Evolutionary conservation across 2,329 filamentous ascomycete genomes (phyloP).

Genomic region (Aspergillus sp.): DNA sequence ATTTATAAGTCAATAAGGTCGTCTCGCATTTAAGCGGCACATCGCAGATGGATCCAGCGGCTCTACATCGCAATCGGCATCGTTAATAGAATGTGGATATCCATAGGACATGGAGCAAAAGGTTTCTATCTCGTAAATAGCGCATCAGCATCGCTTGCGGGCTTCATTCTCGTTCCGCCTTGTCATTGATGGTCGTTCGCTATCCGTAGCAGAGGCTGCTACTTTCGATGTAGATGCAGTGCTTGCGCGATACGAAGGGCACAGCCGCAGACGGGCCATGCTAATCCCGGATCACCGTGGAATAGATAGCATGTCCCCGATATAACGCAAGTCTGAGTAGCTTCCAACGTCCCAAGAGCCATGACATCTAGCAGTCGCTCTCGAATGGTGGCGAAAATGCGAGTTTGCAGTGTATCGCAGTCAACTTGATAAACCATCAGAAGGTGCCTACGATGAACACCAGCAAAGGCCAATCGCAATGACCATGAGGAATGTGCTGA

Average conservation of each 20-base stretch:
- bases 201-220: neutral
- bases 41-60: slow-evolving; percentile 19
- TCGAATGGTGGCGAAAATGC: slow-evolving; percentile 10
- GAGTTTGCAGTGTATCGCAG: slow-evolving; percentile 5
- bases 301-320: slow-evolving; percentile 34
- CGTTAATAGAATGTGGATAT: slow-evolving; percentile 28
- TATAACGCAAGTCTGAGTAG: slow-evolving; percentile 29
- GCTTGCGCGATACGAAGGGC: slow-evolving; percentile 32
- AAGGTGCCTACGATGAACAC: slow-evolving; percentile 5
- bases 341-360: slow-evolving; percentile 19
- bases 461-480: slow-evolving; percentile 15
- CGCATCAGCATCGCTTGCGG: slow-evolving; percentile 36
- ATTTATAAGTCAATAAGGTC: slow-evolving; percentile 18
- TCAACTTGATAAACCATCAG: slow-evolving; percentile 3
- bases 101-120: slow-evolving; percentile 38
- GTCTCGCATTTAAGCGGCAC: slow-evolving; percentile 5
- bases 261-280: slow-evolving; percentile 36
- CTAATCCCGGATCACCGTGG: slow-evolving; percentile 29
- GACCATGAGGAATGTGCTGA: slow-evolving; percentile 18
- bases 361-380: slow-evolving; percentile 18
- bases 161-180: slow-evolving; percentile 14
- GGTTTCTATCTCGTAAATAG: slow-evolving; percentile 36
- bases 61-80: slow-evolving; percentile 27
- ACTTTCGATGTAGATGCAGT: slow-evolving; percentile 24
- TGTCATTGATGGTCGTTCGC: neutral